Evolutionary conservation across 140 eudicot species (phyloP).

Genomic region (Oenanthe javanica): DNA sequence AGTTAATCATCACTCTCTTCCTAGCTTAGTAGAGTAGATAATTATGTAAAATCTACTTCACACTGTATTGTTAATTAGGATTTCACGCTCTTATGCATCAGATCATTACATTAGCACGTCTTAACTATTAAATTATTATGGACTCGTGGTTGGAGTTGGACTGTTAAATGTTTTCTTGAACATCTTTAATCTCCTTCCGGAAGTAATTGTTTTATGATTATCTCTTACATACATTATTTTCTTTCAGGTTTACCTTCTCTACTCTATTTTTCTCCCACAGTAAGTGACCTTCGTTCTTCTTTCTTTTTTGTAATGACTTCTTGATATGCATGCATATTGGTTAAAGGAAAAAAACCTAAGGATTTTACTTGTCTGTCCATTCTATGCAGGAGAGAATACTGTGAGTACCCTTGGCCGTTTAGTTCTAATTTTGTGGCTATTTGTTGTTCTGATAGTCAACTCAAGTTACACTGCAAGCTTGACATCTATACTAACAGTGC

Average conservation of each 20-base stretch:
- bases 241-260: constrained; percentile 54
- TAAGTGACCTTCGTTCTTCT: constrained; percentile 21
- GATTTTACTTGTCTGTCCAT: constrained; percentile 2
- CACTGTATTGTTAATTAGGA: background rate
- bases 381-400: constrained; percentile 50
- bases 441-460: constrained; percentile 52
- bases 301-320: background rate
- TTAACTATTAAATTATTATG: too few species aligned
- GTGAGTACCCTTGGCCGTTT: constrained; percentile 49
- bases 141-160: background rate
- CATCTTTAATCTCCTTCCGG: background rate
- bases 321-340: background rate
- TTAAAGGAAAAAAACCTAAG: background rate
- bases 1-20: background rate
- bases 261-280: constrained; percentile 48
- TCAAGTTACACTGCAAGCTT: constrained; percentile 67
- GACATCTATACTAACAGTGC: constrained; percentile 59
- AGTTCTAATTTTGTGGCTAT: constrained; percentile 57
- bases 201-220: background rate
- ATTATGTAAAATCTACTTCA: background rate
- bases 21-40: background rate
- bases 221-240: background rate
- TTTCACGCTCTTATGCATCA: background rate
- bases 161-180: background rate
- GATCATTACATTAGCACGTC: background rate